Evolutionary conservation across 1,284 basidiomycete genomes (phyloP).

Genomic region (Somion occarium): DNA sequence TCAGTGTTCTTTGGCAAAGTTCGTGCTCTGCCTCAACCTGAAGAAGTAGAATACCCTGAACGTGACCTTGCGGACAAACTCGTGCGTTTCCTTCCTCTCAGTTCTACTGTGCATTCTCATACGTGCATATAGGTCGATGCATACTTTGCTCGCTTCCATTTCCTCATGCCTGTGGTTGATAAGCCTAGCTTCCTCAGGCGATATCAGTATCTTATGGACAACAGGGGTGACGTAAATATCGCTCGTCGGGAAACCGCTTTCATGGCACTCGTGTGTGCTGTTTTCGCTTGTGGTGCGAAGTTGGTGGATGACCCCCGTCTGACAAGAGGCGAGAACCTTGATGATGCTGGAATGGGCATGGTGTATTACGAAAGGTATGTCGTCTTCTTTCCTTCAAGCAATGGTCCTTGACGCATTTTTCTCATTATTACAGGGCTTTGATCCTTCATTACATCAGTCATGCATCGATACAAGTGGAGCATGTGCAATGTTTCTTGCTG

Average conservation of each 20-base stretch:
- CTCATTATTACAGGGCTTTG: conserved; percentile 58
- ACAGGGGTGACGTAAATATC: conserved; percentile 45
- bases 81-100: conserved; percentile 35
- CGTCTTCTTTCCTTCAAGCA: neutral
- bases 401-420: conserved; percentile 3
- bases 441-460: conserved; percentile 87
- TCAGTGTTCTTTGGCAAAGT: conserved; percentile 86
- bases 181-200: conserved; percentile 74
- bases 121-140: conserved; percentile 60
- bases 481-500: conserved; percentile 85
- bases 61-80: conserved; percentile 80
- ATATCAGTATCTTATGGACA: conserved; percentile 73
- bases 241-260: conserved; percentile 66
- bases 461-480: conserved; percentile 73
- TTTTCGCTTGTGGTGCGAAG: conserved; percentile 80
- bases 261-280: conserved; percentile 71
- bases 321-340: conserved; percentile 48
- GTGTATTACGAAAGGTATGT: conserved; percentile 75
- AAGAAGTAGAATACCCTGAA: conserved; percentile 84
- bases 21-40: conserved; percentile 74
- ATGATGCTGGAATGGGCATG: conserved; percentile 82
- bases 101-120: conserved; percentile 10
- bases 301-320: conserved; percentile 72
- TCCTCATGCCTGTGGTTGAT: conserved; percentile 79
- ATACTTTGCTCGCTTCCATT: conserved; percentile 82